Base-by-base conservation (phyloP, 192 early-diverging fungal genomes). In the Backusella luteola region DNA sequence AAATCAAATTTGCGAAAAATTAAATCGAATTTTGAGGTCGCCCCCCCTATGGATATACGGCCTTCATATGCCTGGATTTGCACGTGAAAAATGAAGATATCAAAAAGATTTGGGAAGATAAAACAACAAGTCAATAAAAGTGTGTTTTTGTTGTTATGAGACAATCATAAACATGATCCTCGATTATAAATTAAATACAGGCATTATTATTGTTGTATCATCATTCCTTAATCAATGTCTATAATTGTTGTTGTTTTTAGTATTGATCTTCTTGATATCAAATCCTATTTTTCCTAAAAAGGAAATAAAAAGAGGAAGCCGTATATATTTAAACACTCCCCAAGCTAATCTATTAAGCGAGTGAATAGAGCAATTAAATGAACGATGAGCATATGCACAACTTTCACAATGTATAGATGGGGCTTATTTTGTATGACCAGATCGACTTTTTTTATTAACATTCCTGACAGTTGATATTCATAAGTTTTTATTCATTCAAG, bases 11-110 rank as follows among this genome's bases (percentile, higher is more conserved):
- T n/a, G n/a, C n/a, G n/a, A n/a, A n/a, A n/a, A n/a, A n/a, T n/a
- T n/a, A n/a, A n/a, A n/a, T n/a, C n/a, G n/a, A n/a, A n/a, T n/a
- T n/a, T n/a, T n/a, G n/a, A n/a, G n/a, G n/a, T n/a, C n/a, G n/a
- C n/a, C n/a, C n/a, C n/a, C n/a, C n/a, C n/a, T n/a, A n/a, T n/a
- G n/a, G n/a, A n/a, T n/a, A n/a, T n/a, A n/a, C n/a, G n/a, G n/a
- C n/a, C n/a, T n/a, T n/a, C n/a, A n/a, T n/a, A n/a, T n/a, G n/a
- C 21, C 4, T 34, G 0, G 15, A 29, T 71, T 71, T 39, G 29
- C 70, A 71, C 70, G 70, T 71, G 70, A 71, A 71, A n/a, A 71
- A 49, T 19, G 2, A n/a, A 34, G 67, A 67, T 36, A 17, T n/a
- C 15, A 49, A n/a, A 19, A 49, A 49, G 46, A 63, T 63, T 9